Conservation (phyloP, 2,329 filamentous ascomycete genomes). For the Ophiostoma triangulosporum region DNA sequence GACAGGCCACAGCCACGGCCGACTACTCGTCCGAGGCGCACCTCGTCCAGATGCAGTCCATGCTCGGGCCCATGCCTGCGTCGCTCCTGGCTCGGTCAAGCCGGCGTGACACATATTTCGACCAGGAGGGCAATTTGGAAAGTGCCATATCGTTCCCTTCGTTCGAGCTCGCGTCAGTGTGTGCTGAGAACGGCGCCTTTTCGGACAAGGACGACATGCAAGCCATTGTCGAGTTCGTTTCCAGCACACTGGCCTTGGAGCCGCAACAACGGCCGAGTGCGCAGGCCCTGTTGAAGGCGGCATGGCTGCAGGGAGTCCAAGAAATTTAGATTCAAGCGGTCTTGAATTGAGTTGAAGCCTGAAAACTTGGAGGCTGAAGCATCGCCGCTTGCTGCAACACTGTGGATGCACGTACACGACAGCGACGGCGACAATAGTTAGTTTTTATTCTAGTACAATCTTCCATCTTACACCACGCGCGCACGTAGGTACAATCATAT, state of each 20-base stretch:
- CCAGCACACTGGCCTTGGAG: slow-evolving; percentile 1
- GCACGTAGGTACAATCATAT: no score
- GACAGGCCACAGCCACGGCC: slow-evolving; percentile 3
- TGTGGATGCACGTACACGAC: no score
- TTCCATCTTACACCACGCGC: no score
- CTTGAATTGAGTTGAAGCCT: no score
- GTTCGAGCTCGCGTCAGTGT: not conserved
- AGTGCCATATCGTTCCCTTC: slow-evolving; percentile 1
- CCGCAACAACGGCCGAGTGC: slow-evolving; percentile 1
- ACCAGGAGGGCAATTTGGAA: not conserved
- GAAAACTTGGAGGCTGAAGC: no score
- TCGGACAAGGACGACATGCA: not conserved
- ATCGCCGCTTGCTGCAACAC: no score
- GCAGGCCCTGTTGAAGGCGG: not conserved
- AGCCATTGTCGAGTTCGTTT: slow-evolving; percentile 1
- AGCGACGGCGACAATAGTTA: no score
- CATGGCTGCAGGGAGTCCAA: not conserved
- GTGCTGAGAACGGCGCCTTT: slow-evolving; percentile 1
- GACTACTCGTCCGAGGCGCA: slow-evolving; percentile 6
- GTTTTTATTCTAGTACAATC: no score
- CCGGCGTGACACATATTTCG: not conserved
- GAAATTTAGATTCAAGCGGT: no score
- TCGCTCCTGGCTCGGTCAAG: not conserved
- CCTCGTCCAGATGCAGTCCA: slow-evolving; percentile 5
- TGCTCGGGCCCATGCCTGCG: not conserved